These are phyloP conservation scores for Drechslerella coelobrocha DNA, from an alignment of 2,329 filamentous ascomycete genomes.

Conservation along the genomic window DNA sequence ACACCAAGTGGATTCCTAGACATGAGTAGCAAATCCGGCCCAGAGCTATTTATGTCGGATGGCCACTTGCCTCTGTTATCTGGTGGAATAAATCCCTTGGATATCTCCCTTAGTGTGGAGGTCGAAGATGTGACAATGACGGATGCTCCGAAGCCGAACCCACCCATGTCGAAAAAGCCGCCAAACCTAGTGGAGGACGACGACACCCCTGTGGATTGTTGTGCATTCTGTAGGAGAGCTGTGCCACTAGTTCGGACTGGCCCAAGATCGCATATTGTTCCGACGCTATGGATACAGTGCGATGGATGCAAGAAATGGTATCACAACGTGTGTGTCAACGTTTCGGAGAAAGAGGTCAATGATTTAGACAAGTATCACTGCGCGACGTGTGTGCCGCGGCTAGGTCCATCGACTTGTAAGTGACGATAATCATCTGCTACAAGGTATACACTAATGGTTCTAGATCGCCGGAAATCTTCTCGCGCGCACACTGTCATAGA, in stretches of 20 bases:
- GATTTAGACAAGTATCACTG: conserved; percentile 74
- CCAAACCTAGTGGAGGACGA: conserved; percentile 23
- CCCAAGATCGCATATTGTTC: conserved; percentile 39
- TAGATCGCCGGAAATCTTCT: conserved; percentile 65
- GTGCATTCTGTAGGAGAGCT: conserved; percentile 36
- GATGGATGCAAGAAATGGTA: conserved; percentile 74
- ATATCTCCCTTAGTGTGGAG: conserved; percentile 44
- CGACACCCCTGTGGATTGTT: conserved; percentile 35
- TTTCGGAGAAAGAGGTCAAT: conserved; percentile 69
- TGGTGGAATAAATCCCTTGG: conserved; percentile 43
- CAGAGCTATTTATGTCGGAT: conserved; percentile 25
- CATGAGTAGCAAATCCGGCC: conserved; percentile 13
- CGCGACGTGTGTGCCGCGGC: conserved; percentile 65
- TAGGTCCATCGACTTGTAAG: conserved; percentile 68
- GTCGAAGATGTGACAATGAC: conserved; percentile 42
- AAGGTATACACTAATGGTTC: conserved; percentile 58
- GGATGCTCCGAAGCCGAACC: conserved; percentile 15
- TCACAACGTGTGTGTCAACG: conserved; percentile 71
- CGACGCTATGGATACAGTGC: conserved; percentile 67
- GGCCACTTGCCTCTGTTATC: conserved; percentile 29
- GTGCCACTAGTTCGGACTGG: conserved; percentile 35
- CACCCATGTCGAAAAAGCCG: conserved; percentile 18
- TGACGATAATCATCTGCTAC: conserved; percentile 56
- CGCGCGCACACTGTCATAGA: conserved; percentile 71
- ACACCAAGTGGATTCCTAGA: conserved; percentile 15